Percentiles rank a stretch among this genome's conserved stretches.
Evolutionary conservation across 192 early-diverging fungal species (phyloP).

Genomic region (Phycomyces nitens): DNA sequence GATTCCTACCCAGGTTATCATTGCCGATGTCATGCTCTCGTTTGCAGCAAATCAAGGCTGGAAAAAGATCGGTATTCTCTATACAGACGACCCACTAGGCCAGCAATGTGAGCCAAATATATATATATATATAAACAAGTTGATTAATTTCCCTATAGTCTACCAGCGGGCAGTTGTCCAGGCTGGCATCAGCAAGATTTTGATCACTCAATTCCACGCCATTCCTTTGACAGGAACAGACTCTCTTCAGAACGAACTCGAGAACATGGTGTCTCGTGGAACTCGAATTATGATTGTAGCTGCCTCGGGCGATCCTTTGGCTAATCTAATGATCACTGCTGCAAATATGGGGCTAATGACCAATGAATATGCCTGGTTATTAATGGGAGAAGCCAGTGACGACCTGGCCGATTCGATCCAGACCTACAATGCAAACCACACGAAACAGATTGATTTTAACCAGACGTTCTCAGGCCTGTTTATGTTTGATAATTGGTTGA

Average conservation of each 20-base stretch:
- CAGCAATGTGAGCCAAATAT: constrained; percentile 38
- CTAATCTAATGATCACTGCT: constrained; percentile 34
- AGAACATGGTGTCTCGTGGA: constrained; percentile 31
- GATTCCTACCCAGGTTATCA: constrained; percentile 48
- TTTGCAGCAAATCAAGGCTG: constrained; percentile 47
- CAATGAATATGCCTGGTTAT: constrained; percentile 42
- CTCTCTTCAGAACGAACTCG: constrained; percentile 22
- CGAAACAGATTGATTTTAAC: background rate
- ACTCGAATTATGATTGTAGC: constrained; percentile 46
- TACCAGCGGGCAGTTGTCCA: constrained; percentile 35
- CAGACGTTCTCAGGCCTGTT: constrained; percentile 35
- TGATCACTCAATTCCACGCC: constrained; percentile 33
- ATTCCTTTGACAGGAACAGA: constrained; percentile 34
- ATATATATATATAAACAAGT: too few species aligned
- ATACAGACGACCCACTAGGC: constrained; percentile 44
- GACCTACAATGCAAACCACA: constrained; percentile 11
- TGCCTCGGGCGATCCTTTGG: constrained; percentile 32
- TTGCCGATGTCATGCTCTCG: constrained; percentile 42
- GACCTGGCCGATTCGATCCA: constrained; percentile 15
- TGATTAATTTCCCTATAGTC: constrained; percentile 35
- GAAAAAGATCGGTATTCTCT: constrained; percentile 42
- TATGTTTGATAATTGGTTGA: constrained; percentile 45
- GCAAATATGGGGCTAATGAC: constrained; percentile 31
- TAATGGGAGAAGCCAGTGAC: constrained; percentile 36
- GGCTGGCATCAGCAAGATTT: constrained; percentile 28